A percentile compares a stretch with the other conserved stretches of the same genome.
Conservation (phyloP, 768 basidiomycete genomes). For the Pulveroboletus ravenelii region DNA sequence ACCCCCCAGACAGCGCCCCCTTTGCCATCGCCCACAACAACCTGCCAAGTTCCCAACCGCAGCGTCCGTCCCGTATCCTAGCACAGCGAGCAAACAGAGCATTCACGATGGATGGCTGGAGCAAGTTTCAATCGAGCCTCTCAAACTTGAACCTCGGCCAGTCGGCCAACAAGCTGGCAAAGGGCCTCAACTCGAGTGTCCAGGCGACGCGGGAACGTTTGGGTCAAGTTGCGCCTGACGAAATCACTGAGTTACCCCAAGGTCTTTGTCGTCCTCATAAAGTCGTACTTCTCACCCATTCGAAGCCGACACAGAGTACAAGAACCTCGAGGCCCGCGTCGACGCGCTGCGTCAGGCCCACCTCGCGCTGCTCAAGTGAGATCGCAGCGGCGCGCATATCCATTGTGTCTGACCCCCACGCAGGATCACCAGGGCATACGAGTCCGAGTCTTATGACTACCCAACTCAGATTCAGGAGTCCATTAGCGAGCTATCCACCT, state of each 20-base stretch:
- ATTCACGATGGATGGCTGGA: constrained; percentile 52
- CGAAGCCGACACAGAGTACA: constrained; percentile 68
- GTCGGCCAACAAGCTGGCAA: constrained; percentile 70
- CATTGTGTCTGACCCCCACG: neutral
- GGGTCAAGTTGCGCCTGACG: constrained; percentile 86
- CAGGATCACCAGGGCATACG: constrained; percentile 86
- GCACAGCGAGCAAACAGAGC: neutral
- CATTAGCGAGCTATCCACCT: constrained; percentile 62
- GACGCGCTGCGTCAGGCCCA: constrained; percentile 86
- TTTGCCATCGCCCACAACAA: neutral
- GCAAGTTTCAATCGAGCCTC: constrained; percentile 59
- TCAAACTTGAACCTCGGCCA: constrained; percentile 65
- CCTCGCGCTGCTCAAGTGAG: constrained; percentile 70
- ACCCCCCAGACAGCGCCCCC: constrained; percentile 14
- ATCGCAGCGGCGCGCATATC: constrained; percentile 3
- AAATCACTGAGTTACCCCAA: constrained; percentile 91
- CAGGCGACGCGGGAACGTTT: constrained; percentile 86
- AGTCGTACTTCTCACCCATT: neutral
- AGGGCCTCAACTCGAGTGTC: constrained; percentile 75
- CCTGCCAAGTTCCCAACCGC: neutral
- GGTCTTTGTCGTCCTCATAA: constrained; percentile 40
- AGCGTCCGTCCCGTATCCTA: neutral
- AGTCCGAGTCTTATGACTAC: constrained; percentile 84
- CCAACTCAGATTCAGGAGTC: constrained; percentile 86
- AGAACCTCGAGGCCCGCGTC: constrained; percentile 89